phyloP scores from a whole-genome alignment of 495 filamentous ascomycete genomes.

The Penicillium crystallinum region DNA sequence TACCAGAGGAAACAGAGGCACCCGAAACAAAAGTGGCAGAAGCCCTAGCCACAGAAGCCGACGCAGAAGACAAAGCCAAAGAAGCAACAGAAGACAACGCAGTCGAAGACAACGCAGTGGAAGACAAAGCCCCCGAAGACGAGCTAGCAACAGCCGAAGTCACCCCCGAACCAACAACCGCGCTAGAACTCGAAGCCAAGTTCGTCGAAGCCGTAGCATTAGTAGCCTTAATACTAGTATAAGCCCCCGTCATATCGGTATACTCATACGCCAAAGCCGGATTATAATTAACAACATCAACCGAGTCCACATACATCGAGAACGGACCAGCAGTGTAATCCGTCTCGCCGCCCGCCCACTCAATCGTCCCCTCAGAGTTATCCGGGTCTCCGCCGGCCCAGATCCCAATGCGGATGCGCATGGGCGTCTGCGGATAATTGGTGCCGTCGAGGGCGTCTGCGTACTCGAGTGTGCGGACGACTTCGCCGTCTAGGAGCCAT shows the following conservation, averaged over 20 bases:
- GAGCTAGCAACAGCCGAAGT: too few species aligned
- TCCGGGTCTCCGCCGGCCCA: conserved; percentile 80
- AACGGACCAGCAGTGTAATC: conserved; percentile 71
- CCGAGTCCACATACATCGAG: conserved; percentile 68
- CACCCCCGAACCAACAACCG: too few species aligned
- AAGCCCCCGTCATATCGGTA: conserved; percentile 60
- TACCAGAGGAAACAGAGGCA: too few species aligned
- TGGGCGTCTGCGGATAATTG: conserved; percentile 88
- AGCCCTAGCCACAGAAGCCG: too few species aligned
- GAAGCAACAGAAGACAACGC: too few species aligned
- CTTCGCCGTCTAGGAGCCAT: conserved; percentile 77
- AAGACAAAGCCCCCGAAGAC: too few species aligned
- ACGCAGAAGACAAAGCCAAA: too few species aligned
- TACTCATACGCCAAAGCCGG: conserved; percentile 58
- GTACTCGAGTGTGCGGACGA: conserved; percentile 62
- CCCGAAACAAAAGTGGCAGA: too few species aligned
- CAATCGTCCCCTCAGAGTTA: conserved; percentile 55
- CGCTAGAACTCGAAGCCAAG: conserved; percentile 11
- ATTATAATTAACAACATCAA: conserved; percentile 35
- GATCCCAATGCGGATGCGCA: conserved; percentile 77
- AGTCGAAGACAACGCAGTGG: too few species aligned
- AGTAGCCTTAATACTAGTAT: conserved; percentile 61
- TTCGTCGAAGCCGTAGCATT: conserved; percentile 17
- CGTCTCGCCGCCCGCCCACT: conserved; percentile 78
- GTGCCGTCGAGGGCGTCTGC: conserved; percentile 56